phyloP scores from a whole-genome alignment of 306 rosid genomes.

The Canavalia gladiata region DNA sequence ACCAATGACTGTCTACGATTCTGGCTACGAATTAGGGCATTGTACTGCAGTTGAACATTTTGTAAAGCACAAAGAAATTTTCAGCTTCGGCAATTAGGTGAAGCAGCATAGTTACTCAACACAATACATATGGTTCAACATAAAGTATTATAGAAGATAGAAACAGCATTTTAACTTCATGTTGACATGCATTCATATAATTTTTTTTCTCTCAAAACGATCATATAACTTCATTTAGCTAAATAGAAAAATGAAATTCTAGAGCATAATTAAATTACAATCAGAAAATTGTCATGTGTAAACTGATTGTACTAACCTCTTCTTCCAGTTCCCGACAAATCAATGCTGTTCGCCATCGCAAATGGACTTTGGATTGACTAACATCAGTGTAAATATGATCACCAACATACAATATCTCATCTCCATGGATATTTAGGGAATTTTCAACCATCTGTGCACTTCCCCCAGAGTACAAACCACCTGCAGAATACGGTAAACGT shows the following conservation, averaged over 20 bases:
- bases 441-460: constrained; percentile 97
- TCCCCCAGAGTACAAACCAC: constrained; percentile 97
- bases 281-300: constrained; percentile 1
- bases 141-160: constrained; percentile 3
- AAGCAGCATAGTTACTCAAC: constrained; percentile 18
- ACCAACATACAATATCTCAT: constrained; percentile 96
- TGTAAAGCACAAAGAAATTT: constrained; percentile 32
- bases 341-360: constrained; percentile 97
- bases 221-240: not conserved
- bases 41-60: constrained; percentile 66
- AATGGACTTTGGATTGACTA: constrained; percentile 94
- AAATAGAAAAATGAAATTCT: constrained; percentile 1
- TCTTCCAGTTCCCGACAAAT: constrained; percentile 96
- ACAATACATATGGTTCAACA: constrained; percentile 4
- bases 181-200: not conserved
- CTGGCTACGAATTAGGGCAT: constrained; percentile 65
- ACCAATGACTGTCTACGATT: constrained; percentile 66
- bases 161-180: constrained; percentile 9
- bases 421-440: constrained; percentile 87
- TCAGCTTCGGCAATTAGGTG: constrained; percentile 30
- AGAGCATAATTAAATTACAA: constrained; percentile 26
- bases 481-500: constrained; percentile 58
- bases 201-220: not conserved
- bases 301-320: constrained; percentile 67
- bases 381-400: constrained; percentile 99